Conservation (phyloP, 352 stramenopile species). For the Pythium aphanidermatum region DNA sequence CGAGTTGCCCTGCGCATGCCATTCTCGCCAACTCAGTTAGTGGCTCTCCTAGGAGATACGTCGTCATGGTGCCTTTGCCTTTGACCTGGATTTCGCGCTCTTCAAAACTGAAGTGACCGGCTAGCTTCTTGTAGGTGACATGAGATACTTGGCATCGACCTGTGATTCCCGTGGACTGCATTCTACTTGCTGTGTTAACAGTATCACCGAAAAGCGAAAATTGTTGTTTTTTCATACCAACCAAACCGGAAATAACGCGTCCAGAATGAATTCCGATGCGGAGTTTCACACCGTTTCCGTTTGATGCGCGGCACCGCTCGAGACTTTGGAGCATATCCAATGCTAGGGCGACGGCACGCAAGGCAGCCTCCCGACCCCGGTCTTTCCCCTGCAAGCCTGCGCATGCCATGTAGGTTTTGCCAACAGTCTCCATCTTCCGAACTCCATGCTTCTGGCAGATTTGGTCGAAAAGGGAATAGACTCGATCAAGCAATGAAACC, state of each 20-base stretch:
- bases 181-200: slow-evolving; percentile 85
- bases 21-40: slow-evolving; percentile 54
- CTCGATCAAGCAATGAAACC: slow-evolving; percentile 82
- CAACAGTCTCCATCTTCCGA: slow-evolving; percentile 91
- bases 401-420: slow-evolving; percentile 90
- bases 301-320: slow-evolving; percentile 63
- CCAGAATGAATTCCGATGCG: slow-evolving; percentile 90
- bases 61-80: slow-evolving; percentile 80
- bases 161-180: slow-evolving; percentile 85
- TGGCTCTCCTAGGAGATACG: slow-evolving; percentile 74
- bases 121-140: slow-evolving; percentile 79
- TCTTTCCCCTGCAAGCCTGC: slow-evolving; percentile 82
- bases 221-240: slow-evolving; percentile 90
- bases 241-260: slow-evolving; percentile 80
- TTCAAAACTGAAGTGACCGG: slow-evolving; percentile 69
- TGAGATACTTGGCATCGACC: slow-evolving; percentile 77
- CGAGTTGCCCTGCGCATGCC: slow-evolving; percentile 51
- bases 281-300: slow-evolving; percentile 83
- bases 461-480: slow-evolving; percentile 91
- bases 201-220: slow-evolving; percentile 94
- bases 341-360: slow-evolving; percentile 69
- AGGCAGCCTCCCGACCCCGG: slow-evolving; percentile 58
- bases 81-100: slow-evolving; percentile 81
- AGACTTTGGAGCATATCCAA: slow-evolving; percentile 70
- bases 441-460: slow-evolving; percentile 89